Conservation (phyloP, 345 rosid genomes). For the Microcos paniculata region DNA sequence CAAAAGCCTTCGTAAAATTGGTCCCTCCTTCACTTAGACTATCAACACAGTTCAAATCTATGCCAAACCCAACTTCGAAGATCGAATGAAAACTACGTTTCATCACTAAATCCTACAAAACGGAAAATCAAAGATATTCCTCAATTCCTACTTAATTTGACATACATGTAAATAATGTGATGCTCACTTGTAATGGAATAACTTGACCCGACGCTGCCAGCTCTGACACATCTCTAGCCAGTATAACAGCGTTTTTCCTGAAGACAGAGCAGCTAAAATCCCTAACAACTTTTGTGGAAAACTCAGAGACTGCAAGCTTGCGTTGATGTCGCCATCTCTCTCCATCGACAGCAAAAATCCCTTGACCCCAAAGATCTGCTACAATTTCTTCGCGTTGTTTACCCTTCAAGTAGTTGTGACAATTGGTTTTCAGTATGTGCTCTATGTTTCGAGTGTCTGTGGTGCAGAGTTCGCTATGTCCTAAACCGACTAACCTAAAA, state of each 20-base stretch:
- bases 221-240: slow-evolving; percentile 35
- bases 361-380: slow-evolving; percentile 62
- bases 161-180: too few relatives aligned
- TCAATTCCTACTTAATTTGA: too few relatives aligned
- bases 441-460: slow-evolving; percentile 61
- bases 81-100: slow-evolving; percentile 62
- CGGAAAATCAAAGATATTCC: too few relatives aligned
- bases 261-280: slow-evolving; percentile 73
- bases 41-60: slow-evolving; percentile 58
- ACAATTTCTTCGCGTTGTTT: slow-evolving; percentile 21
- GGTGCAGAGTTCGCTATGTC: too few relatives aligned
- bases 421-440: slow-evolving; percentile 53
- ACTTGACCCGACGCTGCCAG: slow-evolving; percentile 28
- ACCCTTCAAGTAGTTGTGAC: slow-evolving; percentile 55
- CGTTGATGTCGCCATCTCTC: slow-evolving; percentile 85
- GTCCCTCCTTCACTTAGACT: slow-evolving; percentile 52
- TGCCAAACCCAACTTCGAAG: slow-evolving; percentile 85
- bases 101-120: slow-evolving; percentile 60
- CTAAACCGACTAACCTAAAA: too few relatives aligned
- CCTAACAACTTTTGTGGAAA: slow-evolving; percentile 62
- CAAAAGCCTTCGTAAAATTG: slow-evolving; percentile 66
- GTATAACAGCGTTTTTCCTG: slow-evolving; percentile 47
- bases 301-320: slow-evolving; percentile 75
- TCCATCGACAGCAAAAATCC: slow-evolving; percentile 72
- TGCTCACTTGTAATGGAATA: slow-evolving; percentile 68